phyloP scores from a whole-genome alignment of 2,329 filamentous ascomycete genomes.

The Biscogniauxia mediterranea region DNA sequence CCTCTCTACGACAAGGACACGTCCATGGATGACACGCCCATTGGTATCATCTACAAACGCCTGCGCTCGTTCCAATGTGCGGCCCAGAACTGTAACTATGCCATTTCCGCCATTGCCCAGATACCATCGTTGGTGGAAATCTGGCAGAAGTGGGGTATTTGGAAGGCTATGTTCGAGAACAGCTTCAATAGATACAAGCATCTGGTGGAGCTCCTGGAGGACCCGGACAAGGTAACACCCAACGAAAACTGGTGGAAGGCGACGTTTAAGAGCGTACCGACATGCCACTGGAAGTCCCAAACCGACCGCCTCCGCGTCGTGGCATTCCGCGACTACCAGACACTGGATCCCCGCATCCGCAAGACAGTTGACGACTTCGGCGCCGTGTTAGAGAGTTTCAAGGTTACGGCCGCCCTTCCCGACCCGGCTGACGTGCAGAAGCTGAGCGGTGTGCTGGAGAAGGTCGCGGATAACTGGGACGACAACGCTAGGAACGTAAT shows the following conservation, averaged over 20 bases:
- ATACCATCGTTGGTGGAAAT: not conserved
- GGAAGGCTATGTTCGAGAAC: not conserved
- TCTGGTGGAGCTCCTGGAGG: slow-evolving; percentile 9
- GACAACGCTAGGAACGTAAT: not conserved
- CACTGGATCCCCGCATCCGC: slow-evolving; percentile 21
- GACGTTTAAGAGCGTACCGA: slow-evolving; percentile 17
- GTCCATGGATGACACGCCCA: not conserved
- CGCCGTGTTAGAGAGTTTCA: not conserved
- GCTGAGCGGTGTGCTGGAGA: not conserved
- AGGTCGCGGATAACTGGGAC: not conserved
- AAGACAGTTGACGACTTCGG: slow-evolving; percentile 18
- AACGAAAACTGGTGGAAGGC: slow-evolving; percentile 16
- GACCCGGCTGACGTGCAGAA: not conserved
- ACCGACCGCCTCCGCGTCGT: slow-evolving; percentile 14
- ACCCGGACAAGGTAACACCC: not conserved
- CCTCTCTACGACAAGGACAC: not conserved
- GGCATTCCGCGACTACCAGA: slow-evolving; percentile 20
- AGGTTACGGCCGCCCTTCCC: not conserved
- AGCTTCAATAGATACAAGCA: slow-evolving; percentile 5
- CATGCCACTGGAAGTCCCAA: slow-evolving; percentile 17
- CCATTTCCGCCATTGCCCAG: not conserved
- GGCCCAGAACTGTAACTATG: not conserved
- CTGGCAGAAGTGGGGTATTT: not conserved
- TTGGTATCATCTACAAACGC: slow-evolving; percentile 3
- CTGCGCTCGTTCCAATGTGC: slow-evolving; percentile 1